Evolutionary conservation across 495 filamentous ascomycete genomes (phyloP).

Genomic region (Neurospora tetrasperma): DNA sequence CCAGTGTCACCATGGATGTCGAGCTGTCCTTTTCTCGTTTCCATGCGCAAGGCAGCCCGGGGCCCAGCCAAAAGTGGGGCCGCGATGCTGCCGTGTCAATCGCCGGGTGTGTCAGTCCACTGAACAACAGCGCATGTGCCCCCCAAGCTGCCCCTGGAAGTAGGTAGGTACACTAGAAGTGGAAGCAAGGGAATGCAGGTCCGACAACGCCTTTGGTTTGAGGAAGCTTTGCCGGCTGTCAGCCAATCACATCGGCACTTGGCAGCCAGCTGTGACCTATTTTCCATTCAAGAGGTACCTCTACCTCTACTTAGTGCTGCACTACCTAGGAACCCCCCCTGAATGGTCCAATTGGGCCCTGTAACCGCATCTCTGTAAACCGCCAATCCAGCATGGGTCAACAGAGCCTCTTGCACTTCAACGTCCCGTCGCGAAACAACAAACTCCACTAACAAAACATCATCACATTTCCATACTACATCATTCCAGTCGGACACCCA

Average conservation of each 20-base stretch:
- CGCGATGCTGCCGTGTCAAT: not conserved
- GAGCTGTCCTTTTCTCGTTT: not conserved
- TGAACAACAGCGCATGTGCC: not conserved
- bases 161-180: too few species aligned
- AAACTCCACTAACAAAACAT: not conserved
- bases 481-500: not conserved
- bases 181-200: not conserved
- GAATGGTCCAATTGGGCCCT: not conserved
- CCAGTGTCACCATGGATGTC: not conserved
- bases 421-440: not conserved
- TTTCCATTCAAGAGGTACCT: too few species aligned
- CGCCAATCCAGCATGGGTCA: not conserved
- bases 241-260: not conserved
- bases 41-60: not conserved
- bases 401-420: not conserved
- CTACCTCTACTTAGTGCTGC: not conserved
- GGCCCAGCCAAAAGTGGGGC: not conserved
- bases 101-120: not conserved
- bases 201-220: too few species aligned
- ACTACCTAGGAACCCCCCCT: not conserved
- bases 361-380: not conserved
- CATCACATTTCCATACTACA: not conserved
- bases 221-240: not conserved
- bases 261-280: not conserved
- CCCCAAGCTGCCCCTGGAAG: not conserved